Conservation (phyloP, 2,329 filamentous ascomycete species). For the Cladobotryum protrusum region DNA sequence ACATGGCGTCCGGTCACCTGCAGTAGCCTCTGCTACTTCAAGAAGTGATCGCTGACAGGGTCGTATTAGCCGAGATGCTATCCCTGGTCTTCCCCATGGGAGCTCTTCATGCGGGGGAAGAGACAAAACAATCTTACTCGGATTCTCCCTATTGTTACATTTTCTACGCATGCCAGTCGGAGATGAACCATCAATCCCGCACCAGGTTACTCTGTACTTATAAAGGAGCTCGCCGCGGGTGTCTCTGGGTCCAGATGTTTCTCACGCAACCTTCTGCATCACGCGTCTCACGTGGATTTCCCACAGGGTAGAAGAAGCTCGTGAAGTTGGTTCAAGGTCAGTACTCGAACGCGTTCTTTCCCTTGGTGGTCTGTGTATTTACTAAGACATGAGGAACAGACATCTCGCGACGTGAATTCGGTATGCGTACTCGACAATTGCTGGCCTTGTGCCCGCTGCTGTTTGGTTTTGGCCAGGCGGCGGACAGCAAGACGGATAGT, state of each 20-base stretch:
- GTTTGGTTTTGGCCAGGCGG: slow-evolving; percentile 5
- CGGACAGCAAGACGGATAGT: neutral
- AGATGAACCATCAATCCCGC: neutral
- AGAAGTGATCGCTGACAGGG: slow-evolving; percentile 5
- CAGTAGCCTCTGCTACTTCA: slow-evolving; percentile 4
- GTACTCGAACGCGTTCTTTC: no score
- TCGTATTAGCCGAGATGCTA: slow-evolving; percentile 6
- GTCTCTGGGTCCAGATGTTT: no score
- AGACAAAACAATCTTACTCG: neutral
- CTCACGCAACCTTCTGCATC: no score
- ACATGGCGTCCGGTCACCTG: slow-evolving; percentile 10
- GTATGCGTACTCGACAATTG: slow-evolving; percentile 7
- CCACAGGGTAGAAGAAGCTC: no score
- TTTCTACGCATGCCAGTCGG: neutral
- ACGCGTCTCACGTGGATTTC: no score
- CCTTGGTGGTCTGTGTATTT: no score
- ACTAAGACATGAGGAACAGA: neutral
- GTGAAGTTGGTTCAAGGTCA: no score
- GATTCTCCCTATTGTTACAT: neutral
- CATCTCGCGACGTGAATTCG: neutral
- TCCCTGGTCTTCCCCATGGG: neutral
- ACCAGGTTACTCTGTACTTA: no score
- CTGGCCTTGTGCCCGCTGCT: slow-evolving; percentile 7
- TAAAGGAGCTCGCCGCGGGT: no score
- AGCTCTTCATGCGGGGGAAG: neutral